These are phyloP conservation scores for Phytophthora citrophthora DNA, from an alignment of 352 stramenopile species.

Conservation along the genomic window DNA sequence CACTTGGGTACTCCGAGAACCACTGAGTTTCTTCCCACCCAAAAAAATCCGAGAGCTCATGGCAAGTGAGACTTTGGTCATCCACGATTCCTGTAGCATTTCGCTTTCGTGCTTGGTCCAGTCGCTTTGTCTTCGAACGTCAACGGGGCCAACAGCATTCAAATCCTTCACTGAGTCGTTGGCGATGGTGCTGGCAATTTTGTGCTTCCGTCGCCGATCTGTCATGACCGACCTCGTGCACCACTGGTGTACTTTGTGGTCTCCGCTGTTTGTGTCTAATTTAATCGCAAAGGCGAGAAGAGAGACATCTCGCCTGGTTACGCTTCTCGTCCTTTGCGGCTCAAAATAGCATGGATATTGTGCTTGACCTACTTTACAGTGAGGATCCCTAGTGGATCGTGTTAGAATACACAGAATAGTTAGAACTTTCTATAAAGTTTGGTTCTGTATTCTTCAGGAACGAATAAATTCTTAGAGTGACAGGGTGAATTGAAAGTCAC, in stretches of 20 bases:
- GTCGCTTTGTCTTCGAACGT: constrained; percentile 33
- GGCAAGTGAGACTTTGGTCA: constrained; percentile 63
- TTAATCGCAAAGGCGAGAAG: constrained; percentile 15
- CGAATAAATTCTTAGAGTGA: no score
- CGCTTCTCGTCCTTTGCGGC: no score
- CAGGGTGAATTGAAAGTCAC: no score
- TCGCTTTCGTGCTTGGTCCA: constrained; percentile 20
- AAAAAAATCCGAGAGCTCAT: constrained; percentile 75
- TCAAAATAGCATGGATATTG: no score
- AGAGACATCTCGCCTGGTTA: no score
- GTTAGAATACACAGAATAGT: no score
- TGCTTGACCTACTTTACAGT: no score
- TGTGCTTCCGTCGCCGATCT: constrained; percentile 48
- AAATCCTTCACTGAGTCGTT: constrained; percentile 43
- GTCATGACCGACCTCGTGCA: constrained; percentile 31
- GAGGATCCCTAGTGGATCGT: no score
- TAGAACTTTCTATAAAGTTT: no score
- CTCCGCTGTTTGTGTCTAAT: neutral
- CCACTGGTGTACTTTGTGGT: constrained; percentile 1
- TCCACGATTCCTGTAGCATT: constrained; percentile 61
- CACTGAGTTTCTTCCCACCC: constrained; percentile 46
- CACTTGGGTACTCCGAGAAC: constrained; percentile 66
- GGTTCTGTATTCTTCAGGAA: no score
- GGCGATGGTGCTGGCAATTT: constrained; percentile 30
- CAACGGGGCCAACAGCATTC: constrained; percentile 32